A percentile compares a stretch with the other conserved stretches of the same genome.
Evolutionary conservation across 1,284 basidiomycete genomes (phyloP).

Genomic region (Heterobasidion annosum): DNA sequence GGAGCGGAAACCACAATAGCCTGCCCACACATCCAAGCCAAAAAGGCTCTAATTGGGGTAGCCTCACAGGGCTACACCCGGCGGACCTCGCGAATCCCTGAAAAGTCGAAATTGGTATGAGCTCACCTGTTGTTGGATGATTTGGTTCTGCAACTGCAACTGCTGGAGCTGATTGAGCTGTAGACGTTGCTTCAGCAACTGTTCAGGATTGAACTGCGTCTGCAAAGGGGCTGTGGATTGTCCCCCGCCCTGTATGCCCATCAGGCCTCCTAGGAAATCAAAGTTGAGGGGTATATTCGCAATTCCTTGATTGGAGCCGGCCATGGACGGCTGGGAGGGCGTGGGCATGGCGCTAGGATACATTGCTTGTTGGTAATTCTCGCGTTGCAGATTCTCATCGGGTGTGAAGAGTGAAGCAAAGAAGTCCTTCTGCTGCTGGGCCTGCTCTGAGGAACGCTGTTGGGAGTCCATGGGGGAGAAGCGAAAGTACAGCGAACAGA

Average conservation of each 20-base stretch:
- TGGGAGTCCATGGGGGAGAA: conserved; percentile 8
- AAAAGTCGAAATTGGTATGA: conserved; percentile 4
- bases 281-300: conserved; percentile 10
- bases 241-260: conserved; percentile 6
- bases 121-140: conserved; percentile 75
- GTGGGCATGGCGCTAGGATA: conserved; percentile 6
- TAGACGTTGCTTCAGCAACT: conserved; percentile 53
- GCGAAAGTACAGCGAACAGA: neutral
- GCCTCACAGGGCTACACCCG: neutral
- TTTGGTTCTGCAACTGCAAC: conserved; percentile 70
- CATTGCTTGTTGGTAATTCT: conserved; percentile 7
- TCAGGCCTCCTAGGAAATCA: conserved; percentile 8
- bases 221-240: conserved; percentile 9
- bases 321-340: conserved; percentile 7
- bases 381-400: conserved; percentile 9
- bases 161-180: conserved; percentile 68
- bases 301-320: conserved; percentile 3
- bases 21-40: neutral
- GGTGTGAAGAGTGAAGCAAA: conserved; percentile 7
- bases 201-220: conserved; percentile 25
- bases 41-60: too few relatives aligned
- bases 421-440: conserved; percentile 12
- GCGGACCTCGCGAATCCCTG: conserved; percentile 2
- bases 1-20: too few relatives aligned
- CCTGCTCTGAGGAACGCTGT: conserved; percentile 3